Conservation (phyloP, 495 filamentous ascomycete genomes). For the Aspergillus carlsbadensis region DNA sequence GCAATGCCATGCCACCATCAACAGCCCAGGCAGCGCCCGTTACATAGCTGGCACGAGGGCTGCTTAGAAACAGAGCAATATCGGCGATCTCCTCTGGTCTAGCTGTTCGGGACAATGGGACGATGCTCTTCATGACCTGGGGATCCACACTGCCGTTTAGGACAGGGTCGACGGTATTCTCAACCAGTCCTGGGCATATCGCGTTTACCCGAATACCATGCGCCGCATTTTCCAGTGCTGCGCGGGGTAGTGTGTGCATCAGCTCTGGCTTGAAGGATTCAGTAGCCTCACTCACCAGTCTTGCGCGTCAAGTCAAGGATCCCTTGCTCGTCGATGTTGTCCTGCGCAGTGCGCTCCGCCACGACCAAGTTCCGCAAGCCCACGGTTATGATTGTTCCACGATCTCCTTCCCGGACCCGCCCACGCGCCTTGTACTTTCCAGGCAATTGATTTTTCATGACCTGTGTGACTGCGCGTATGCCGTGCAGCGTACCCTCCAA, state of each 20-base stretch:
- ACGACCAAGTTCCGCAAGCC: background rate
- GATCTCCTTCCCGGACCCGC: background rate
- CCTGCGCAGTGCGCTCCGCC: background rate
- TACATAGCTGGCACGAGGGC: constrained; percentile 13
- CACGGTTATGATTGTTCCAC: constrained; percentile 4
- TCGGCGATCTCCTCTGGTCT: constrained; percentile 11
- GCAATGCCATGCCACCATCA: constrained; percentile 7
- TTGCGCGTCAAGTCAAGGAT: background rate
- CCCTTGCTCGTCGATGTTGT: background rate
- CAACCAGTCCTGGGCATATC: background rate
- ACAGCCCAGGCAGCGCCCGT: constrained; percentile 8
- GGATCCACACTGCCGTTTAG: background rate
- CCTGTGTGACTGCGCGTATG: background rate
- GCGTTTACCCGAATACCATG: constrained; percentile 3
- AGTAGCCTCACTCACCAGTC: background rate
- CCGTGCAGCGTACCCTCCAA: background rate
- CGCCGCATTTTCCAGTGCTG: constrained; percentile 4
- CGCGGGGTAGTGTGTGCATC: background rate
- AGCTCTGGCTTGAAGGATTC: background rate
- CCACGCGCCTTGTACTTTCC: constrained; percentile 2
- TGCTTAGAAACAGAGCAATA: constrained; percentile 7
- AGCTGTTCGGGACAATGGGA: constrained; percentile 2
- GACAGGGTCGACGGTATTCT: background rate
- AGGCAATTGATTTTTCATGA: background rate
- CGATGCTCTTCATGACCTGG: background rate